phyloP scores from a whole-genome alignment of 164 flowering plant genomes.

The Saururus chinensis region DNA sequence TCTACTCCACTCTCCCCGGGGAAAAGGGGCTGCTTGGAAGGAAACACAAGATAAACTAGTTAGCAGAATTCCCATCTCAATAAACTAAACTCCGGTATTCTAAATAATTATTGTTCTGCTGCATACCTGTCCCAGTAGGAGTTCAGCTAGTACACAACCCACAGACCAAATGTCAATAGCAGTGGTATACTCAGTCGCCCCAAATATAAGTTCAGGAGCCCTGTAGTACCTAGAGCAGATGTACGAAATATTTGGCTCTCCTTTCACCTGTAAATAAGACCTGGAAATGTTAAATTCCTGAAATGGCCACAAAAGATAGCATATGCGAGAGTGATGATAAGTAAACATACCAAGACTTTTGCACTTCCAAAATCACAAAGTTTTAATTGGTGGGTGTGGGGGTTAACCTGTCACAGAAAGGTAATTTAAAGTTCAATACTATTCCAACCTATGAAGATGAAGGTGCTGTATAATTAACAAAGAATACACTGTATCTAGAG shows the following conservation, averaged over 20 bases:
- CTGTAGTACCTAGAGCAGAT: constrained; percentile 61
- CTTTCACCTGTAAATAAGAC: constrained; percentile 27
- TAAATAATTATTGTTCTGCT: too few species aligned
- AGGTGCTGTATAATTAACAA: neutral
- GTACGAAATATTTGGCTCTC: constrained; percentile 56
- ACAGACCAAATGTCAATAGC: constrained; percentile 77
- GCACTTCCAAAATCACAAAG: constrained; percentile 66
- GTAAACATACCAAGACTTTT: constrained; percentile 40
- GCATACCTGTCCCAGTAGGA: constrained; percentile 43
- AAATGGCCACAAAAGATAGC: neutral
- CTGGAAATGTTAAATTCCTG: too few species aligned
- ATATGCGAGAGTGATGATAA: neutral
- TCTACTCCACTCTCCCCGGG: constrained; percentile 70
- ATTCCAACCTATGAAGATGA: neutral
- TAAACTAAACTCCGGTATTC: too few species aligned
- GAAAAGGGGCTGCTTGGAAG: constrained; percentile 37
- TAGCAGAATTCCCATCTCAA: too few species aligned
- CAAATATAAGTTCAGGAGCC: constrained; percentile 66
- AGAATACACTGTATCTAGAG: neutral
- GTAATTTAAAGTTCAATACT: neutral
- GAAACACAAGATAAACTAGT: neutral
- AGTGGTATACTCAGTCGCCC: constrained; percentile 55
- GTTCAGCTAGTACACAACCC: constrained; percentile 64
- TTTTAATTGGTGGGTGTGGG: constrained; percentile 55
- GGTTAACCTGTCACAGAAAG: constrained; percentile 36